Percentiles rank a stretch among this genome's conserved stretches.
Evolutionary conservation across 2,329 filamentous ascomycete genomes (phyloP).

Genomic region (Talaromyces piceae): DNA sequence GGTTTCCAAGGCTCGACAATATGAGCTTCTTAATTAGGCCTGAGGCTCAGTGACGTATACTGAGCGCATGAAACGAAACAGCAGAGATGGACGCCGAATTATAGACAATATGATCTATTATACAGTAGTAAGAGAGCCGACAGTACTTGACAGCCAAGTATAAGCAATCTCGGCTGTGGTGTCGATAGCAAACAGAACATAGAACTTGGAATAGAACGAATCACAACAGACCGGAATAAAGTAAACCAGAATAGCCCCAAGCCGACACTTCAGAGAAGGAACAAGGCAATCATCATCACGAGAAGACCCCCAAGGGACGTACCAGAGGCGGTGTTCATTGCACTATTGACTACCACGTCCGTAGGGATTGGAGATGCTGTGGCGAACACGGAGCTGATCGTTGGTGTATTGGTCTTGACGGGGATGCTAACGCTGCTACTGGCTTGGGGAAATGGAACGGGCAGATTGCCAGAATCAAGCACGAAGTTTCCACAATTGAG

Average conservation of each 20-base stretch:
- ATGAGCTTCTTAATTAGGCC: background rate
- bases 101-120: background rate
- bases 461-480: constrained; percentile 14
- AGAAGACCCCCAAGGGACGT: background rate
- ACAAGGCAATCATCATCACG: background rate
- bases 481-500: constrained; percentile 52
- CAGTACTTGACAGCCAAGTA: background rate
- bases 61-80: background rate
- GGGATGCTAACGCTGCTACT: background rate
- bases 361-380: background rate
- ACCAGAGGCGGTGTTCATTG: background rate
- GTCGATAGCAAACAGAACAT: background rate
- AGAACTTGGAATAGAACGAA: too few species aligned
- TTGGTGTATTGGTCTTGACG: background rate
- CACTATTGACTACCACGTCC: background rate
- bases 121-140: background rate
- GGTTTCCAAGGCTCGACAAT: constrained; percentile 6
- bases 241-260: too few species aligned
- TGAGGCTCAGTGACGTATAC: background rate
- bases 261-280: background rate
- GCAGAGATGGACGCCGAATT: background rate
- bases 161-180: background rate
- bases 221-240: background rate
- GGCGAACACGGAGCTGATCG: background rate
- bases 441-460: background rate